Base-by-base conservation (phyloP, 257 asterid genomes). In the Solanum virginianum region DNA sequence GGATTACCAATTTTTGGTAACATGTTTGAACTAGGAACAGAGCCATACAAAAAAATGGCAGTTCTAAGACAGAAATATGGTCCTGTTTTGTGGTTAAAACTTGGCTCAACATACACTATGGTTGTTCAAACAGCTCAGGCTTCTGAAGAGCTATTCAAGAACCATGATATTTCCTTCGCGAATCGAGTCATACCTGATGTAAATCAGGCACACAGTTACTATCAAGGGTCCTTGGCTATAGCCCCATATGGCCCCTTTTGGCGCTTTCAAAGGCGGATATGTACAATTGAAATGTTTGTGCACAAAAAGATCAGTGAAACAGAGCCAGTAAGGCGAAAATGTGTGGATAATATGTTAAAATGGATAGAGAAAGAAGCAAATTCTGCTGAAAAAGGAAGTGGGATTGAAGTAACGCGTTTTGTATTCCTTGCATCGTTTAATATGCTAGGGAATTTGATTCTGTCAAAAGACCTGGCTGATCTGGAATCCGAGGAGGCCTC, bases 341-440 rank as follows among this genome's bases (percentile, higher is more conserved):
- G 94, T 88, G 57, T 88, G 0, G 88, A 71, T 14, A 83, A 92
- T 74, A 91, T 93, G 95, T 84, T 91, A 82, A 85, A 24, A 3
- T 92, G 93, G 93, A 84, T 93, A 7, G 47, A 83, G 7, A 88
- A 89, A 9, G 93, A 81, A 16, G 85, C 82, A 15, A 54, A 29
- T 11, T 26, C 53, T 6, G 80, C 55, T 7, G 41, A 81, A n/a
- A 32, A 56, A 18, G 65, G 75, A 7, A 66, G 71, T 3, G 80
- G 84, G 51, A 36, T 92, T 69, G 89, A 92, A 2, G 89, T 93
- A 79, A 89, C 92, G 18, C 87, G 88, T 86, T 91, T 91, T 1
- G 93, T 90, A 43, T 93, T 93, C 62, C 84, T 93, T 1, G 91
- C 94, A 2, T 88, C 94, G 66, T 93, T 92, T 51, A 93, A 93